Evolutionary conservation across 2,329 filamentous ascomycete genomes (phyloP).

Genomic region (Acarospora socialis): DNA sequence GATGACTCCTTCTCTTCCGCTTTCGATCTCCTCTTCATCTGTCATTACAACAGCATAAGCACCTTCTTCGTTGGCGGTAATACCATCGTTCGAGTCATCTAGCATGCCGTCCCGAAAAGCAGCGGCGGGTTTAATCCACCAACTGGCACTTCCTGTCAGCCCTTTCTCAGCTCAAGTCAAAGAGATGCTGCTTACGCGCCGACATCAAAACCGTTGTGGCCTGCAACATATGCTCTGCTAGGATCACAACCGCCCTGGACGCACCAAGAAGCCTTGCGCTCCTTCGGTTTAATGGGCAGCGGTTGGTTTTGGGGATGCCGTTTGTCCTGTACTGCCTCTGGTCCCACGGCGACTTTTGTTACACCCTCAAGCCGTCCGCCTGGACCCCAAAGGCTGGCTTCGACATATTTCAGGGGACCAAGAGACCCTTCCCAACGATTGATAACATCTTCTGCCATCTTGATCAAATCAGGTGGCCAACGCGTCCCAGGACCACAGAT

Average conservation of each 20-base stretch:
- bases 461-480: conserved; percentile 10
- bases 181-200: conserved; percentile 6
- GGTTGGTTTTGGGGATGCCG: too few species aligned
- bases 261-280: conserved; percentile 6
- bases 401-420: conserved; percentile 8
- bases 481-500: conserved; percentile 1
- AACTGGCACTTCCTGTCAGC: conserved; percentile 1
- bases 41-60: conserved; percentile 11
- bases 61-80: conserved; percentile 8
- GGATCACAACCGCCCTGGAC: conserved; percentile 3
- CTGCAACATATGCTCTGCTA: conserved; percentile 2
- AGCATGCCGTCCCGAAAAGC: conserved; percentile 11
- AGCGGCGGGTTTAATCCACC: conserved; percentile 13
- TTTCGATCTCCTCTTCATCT: too few species aligned
- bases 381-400: conserved; percentile 9
- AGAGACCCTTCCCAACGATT: conserved; percentile 10
- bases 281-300: not conserved
- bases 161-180: not conserved
- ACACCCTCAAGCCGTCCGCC: conserved; percentile 10
- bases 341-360: conserved; percentile 2
- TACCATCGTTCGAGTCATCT: conserved; percentile 5
- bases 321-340: conserved; percentile 2
- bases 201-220: conserved; percentile 6
- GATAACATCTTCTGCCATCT: conserved; percentile 6
- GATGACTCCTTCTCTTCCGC: too few species aligned